Evolutionary conservation across 2,329 filamentous ascomycete species (phyloP), one percentile per base, ranked within the genome.

Genomic region (Parastagonospora avenae): DNA sequence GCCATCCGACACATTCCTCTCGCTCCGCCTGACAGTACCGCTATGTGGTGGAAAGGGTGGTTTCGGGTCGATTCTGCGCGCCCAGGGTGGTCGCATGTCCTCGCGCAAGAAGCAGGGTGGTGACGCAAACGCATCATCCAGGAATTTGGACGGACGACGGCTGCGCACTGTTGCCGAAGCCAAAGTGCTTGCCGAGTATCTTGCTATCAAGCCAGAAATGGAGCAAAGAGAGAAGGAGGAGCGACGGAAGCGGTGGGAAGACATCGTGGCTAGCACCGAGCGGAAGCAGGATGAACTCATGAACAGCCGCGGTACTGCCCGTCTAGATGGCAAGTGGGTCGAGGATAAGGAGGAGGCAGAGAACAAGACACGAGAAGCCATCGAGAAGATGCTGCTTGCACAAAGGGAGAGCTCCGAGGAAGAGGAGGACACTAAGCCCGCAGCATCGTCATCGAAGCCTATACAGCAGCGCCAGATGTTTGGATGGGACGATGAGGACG

Each of bases 161-260:
- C 74, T 99, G 48, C 87, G 95, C 43, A 97, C 94, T 2, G 91
- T 97, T 27, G 93, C 90, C 32, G 94, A 99, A 72, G 94, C 94
- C 30, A 99, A 99, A 74, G 90, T 91, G 1, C 80, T 99, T 15
- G 94, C 95, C 0, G 92, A 97, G 72, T 97, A 97, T 67, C 82
- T 97, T 2, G 91, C 92, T 2, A 90, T 96, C 61, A 97, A 97
- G 72, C 94, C 95, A 0, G 93, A 97, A 54, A 97, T 99, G 93
- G 94, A 97, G 57, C 87, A 88, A 74, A 91, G 91, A 70, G 92
- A 97, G 72, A 93, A 92, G 67, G 92, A 97, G 70, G 88, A 89
- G 74, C 85, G 92, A 41, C 83, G 89, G 39, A 86, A 89, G 73
- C 80, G 92, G 41, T 96, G 92, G 91, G 87, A 96, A 72, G 85